Percentiles rank a stretch among this genome's conserved stretches.
Conservation (phyloP, 306 rosid genomes). For the Lablab purpureus region DNA sequence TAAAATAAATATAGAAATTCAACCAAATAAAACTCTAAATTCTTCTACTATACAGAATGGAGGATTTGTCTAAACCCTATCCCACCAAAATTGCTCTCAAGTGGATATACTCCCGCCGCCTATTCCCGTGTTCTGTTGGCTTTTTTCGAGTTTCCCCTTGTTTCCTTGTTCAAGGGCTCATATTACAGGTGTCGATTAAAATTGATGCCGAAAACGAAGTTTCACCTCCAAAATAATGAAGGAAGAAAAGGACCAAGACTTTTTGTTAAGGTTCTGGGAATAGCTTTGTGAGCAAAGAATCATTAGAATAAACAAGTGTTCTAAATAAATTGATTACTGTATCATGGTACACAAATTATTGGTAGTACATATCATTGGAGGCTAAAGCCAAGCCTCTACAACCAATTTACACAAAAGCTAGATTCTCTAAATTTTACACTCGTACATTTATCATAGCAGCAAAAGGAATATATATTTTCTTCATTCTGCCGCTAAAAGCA, state of each 20-base stretch:
- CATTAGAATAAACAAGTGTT: conserved; percentile 16
- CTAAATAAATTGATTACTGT: conserved; percentile 23
- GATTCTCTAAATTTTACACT: conserved; percentile 32
- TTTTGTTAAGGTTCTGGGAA: background rate
- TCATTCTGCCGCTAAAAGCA: background rate
- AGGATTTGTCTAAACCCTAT: no score
- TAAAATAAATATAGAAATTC: no score
- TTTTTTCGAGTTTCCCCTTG: background rate
- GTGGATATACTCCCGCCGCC: background rate
- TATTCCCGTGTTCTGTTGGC: no score
- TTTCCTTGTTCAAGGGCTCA: background rate
- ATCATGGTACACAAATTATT: conserved; percentile 35
- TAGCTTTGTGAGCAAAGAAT: background rate
- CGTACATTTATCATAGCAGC: conserved; percentile 23
- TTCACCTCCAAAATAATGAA: background rate
- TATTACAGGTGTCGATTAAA: background rate
- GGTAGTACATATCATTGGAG: background rate
- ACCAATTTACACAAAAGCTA: conserved; percentile 46
- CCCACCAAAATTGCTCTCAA: no score
- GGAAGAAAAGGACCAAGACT: background rate
- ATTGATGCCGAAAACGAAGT: background rate
- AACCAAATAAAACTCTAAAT: no score
- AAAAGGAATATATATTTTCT: background rate
- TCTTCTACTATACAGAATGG: no score
- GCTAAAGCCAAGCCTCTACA: conserved; percentile 51